Evolutionary conservation across 352 stramenopile species (phyloP), one percentile per base, ranked within the genome.

Genomic region (Phytophthora podocarpi): DNA sequence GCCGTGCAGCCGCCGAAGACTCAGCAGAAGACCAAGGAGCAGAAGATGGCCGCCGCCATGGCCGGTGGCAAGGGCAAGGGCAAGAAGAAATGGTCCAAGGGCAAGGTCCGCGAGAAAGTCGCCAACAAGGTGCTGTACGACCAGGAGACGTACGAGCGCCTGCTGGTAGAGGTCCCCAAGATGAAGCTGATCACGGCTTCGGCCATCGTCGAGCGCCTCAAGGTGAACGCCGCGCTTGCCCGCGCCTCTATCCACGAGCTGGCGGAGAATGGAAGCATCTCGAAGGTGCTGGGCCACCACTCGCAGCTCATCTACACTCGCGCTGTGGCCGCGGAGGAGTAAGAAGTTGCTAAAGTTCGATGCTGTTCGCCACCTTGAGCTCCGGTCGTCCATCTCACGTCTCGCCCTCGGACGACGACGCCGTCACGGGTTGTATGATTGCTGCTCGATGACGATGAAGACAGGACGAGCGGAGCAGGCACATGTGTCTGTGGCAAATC

Each of bases 81-180:
- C 82, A 99, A 99, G 94, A 99, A 99, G 87, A 99, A 99, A 91
- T 99, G 98, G 98, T 99, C 96, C 70, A 99, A 99, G 96, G 97
- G 97, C 79, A 99, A 99, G 91, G 89, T 98, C 72, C 95, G 97
- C 74, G 97, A 99, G 78, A 99, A 99, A 96, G 93, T 99, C 60
- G 93, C 97, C 75, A 99, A 99, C 90, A 98, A 99, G 85, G 97
- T 99, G 40, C 86, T 99, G 55, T 99, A 99, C 83, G 97, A 98
- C 78, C 98, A 99, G 90, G 96, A 99, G 80, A 97, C 97, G 67
- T 99, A 98, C 82, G 95, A 99, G 65, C 92, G 97, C 71, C 89
- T 99, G 63, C 82, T 99, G 39, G 89, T 91, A 49, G 97, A 99
- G 78, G 95, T 99, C 32, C 98, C 98, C 48, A 99, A 99, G 90